phyloP scores from a whole-genome alignment of 192 early-diverging fungal genomes.

The Geosiphon pyriformis region DNA sequence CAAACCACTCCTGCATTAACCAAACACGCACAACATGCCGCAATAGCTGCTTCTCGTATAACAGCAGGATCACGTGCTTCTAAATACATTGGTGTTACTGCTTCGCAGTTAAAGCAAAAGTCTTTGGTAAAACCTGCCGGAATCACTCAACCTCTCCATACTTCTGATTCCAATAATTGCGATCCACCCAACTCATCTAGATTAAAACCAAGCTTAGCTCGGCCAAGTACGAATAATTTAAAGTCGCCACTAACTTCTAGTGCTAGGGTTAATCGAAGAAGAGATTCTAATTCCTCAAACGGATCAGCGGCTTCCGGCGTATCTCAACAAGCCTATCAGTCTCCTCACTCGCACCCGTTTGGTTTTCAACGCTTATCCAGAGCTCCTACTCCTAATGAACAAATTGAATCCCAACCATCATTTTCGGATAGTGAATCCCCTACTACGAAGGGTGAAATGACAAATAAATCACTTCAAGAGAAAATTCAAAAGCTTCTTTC shows the following conservation, averaged over 20 bases:
- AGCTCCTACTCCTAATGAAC: constrained; percentile 6
- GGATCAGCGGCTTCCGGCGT: neutral
- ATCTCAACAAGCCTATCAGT: neutral
- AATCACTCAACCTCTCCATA: neutral
- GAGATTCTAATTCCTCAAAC: constrained; percentile 7
- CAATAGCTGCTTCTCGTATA: constrained; percentile 41
- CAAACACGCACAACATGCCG: constrained; percentile 35
- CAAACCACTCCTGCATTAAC: constrained; percentile 16
- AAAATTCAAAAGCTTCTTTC: constrained; percentile 18
- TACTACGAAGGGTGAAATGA: constrained; percentile 14
- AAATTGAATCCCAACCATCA: neutral
- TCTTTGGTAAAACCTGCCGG: constrained; percentile 14
- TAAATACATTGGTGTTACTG: constrained; percentile 52
- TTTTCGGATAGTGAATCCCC: constrained; percentile 15
- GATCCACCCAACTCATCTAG: neutral
- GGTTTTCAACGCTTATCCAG: neutral
- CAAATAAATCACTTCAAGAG: constrained; percentile 17
- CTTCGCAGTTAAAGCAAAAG: constrained; percentile 45
- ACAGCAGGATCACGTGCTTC: constrained; percentile 53
- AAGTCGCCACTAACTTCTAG: neutral
- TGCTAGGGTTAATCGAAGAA: neutral
- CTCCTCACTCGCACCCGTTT: neutral
- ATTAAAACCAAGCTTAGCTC: neutral
- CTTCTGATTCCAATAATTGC: neutral
- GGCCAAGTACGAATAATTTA: neutral